Evolutionary conservation across 164 flowering plant genomes (phyloP).

Genomic region (Liriodendron chinense): DNA sequence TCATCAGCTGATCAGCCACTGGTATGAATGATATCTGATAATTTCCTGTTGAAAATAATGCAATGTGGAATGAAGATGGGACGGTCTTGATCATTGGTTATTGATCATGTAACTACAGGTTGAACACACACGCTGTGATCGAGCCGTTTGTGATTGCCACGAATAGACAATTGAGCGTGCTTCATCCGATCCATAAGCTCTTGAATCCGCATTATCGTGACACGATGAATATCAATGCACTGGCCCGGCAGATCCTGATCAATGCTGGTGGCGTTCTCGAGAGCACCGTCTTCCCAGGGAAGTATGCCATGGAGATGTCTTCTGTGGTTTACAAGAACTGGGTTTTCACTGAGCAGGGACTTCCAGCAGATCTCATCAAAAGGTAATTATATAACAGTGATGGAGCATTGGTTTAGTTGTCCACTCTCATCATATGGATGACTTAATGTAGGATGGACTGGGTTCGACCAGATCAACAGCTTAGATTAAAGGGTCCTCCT

Average conservation of each 20-base stretch:
- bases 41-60: no score
- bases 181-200: conserved; percentile 85
- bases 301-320: conserved; percentile 79
- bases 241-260: conserved; percentile 77
- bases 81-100: background rate
- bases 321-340: conserved; percentile 58
- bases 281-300: conserved; percentile 65
- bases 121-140: conserved; percentile 80
- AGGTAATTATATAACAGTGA: conserved; percentile 35
- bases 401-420: no score
- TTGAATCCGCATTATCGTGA: conserved; percentile 86
- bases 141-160: conserved; percentile 90
- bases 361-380: conserved; percentile 73
- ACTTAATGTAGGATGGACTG: no score
- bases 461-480: no score
- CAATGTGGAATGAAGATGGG: background rate
- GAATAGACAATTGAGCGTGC: conserved; percentile 69
- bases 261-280: conserved; percentile 79
- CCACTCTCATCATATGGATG: no score
- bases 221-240: conserved; percentile 85
- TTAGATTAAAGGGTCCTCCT: no score
- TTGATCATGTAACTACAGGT: conserved; percentile 38
- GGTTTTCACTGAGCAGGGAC: conserved; percentile 75
- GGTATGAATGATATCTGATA: conserved; percentile 38
- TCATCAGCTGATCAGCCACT: conserved; percentile 91